Evolutionary conservation across 352 stramenopile species (phyloP).

Genomic region (Sclerospora graminicola): DNA sequence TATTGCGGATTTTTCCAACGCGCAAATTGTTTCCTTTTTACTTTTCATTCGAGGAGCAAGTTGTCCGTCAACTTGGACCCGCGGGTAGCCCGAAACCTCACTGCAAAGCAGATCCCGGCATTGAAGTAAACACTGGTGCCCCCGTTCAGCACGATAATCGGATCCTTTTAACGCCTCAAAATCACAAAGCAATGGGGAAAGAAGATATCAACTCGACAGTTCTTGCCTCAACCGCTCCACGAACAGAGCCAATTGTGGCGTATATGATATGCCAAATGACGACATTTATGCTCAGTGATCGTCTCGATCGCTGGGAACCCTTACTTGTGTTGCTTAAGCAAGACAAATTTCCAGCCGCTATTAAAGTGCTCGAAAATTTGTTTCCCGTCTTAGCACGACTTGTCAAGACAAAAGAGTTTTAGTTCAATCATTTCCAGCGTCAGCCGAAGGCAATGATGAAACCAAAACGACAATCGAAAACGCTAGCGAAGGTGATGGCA

Average conservation of each 20-base stretch:
- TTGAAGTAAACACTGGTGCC: constrained; percentile 19
- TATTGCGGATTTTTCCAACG: constrained; percentile 18
- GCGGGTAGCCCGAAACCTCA: not conserved
- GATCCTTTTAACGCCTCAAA: constrained; percentile 20
- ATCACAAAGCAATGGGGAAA: constrained; percentile 5
- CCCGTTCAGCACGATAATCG: constrained; percentile 28
- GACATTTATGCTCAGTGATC: constrained; percentile 59
- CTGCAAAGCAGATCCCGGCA: not conserved
- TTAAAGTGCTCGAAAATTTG: constrained; percentile 69
- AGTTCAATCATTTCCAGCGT: not conserved
- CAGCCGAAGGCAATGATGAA: constrained; percentile 11
- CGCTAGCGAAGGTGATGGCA: constrained; percentile 3
- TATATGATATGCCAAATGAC: constrained; percentile 81
- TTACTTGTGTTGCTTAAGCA: constrained; percentile 67
- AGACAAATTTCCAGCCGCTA: constrained; percentile 39
- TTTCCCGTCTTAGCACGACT: constrained; percentile 56
- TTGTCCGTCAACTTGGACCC: constrained; percentile 14
- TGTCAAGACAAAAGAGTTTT: constrained; percentile 23
- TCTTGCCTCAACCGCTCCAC: constrained; percentile 33
- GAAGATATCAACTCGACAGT: constrained; percentile 20
- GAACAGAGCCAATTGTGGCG: constrained; percentile 73
- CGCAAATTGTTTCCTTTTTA: constrained; percentile 51
- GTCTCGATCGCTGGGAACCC: constrained; percentile 79
- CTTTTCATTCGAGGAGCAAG: constrained; percentile 28
- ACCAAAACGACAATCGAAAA: constrained; percentile 13